phyloP scores from a whole-genome alignment of 345 rosid species.

The Angophora floribunda region DNA sequence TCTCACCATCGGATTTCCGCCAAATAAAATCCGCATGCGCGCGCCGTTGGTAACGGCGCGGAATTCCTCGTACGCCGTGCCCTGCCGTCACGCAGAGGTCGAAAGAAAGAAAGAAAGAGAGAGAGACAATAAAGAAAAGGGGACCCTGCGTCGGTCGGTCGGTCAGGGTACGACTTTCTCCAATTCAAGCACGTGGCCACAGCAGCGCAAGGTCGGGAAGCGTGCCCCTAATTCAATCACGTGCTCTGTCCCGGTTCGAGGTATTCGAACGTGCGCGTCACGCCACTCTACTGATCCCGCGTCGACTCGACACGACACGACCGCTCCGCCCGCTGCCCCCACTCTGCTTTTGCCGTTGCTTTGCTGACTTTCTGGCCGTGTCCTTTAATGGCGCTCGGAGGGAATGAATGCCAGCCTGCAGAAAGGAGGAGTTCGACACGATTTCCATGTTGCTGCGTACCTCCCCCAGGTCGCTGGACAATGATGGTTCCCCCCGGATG shows the following conservation, averaged over 20 bases:
- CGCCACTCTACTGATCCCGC: background rate
- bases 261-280: background rate
- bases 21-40: background rate
- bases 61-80: background rate
- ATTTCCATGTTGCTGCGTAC: background rate
- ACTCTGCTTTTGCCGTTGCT: background rate
- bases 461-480: background rate
- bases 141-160: rapidly evolving
- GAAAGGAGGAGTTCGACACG: background rate
- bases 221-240: background rate
- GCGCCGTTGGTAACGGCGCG: background rate
- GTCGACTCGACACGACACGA: background rate
- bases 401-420: too few relatives aligned
- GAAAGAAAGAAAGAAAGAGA: too few relatives aligned
- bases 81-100: background rate
- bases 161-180: background rate
- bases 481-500: background rate
- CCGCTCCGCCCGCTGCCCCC: background rate
- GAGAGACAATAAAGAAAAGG: background rate
- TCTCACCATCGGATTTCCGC: too few relatives aligned
- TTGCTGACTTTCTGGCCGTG: background rate
- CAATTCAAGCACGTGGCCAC: background rate
- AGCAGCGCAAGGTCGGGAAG: background rate
- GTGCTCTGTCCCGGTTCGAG: background rate
- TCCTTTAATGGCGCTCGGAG: background rate